Percentiles rank a stretch among this genome's conserved stretches.
phyloP scores from a whole-genome alignment of 2,329 filamentous ascomycete genomes.

The Colletotrichum sp. region DNA sequence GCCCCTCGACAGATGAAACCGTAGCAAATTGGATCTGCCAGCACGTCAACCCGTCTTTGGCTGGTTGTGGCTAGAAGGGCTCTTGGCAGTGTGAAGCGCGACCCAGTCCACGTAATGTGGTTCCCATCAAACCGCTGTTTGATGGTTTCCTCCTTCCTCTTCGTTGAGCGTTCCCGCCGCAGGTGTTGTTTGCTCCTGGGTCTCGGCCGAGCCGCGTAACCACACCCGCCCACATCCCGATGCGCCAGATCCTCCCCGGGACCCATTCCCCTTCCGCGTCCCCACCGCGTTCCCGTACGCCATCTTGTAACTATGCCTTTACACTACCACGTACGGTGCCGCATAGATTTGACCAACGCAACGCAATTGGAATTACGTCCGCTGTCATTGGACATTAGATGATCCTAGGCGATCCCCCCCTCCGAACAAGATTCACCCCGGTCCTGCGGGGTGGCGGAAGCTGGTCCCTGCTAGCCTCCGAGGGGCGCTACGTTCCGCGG shows the following conservation, averaged over 20 bases:
- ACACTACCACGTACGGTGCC: not conserved
- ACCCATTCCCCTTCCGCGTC: not conserved
- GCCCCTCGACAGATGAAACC: not conserved
- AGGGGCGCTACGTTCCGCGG: not conserved
- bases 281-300: not conserved
- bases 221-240: slow-evolving; percentile 16
- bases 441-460: not conserved
- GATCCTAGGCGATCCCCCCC: not conserved
- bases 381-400: not conserved
- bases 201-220: slow-evolving; percentile 14
- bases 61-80: not conserved
- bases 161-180: not conserved
- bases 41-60: not conserved
- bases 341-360: not conserved
- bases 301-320: not conserved
- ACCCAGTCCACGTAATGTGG: not conserved
- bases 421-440: not conserved
- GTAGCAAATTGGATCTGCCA: not conserved
- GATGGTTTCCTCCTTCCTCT: not conserved
- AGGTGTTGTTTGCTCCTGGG: not conserved
- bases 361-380: slow-evolving; percentile 4
- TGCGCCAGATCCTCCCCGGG: not conserved
- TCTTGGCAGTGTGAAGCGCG: not conserved
- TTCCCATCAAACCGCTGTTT: not conserved
- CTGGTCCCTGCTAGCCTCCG: not conserved